These are phyloP conservation scores for Cynanchum wilfordii DNA, from an alignment of 257 asterid genomes.

Conservation along the genomic window DNA sequence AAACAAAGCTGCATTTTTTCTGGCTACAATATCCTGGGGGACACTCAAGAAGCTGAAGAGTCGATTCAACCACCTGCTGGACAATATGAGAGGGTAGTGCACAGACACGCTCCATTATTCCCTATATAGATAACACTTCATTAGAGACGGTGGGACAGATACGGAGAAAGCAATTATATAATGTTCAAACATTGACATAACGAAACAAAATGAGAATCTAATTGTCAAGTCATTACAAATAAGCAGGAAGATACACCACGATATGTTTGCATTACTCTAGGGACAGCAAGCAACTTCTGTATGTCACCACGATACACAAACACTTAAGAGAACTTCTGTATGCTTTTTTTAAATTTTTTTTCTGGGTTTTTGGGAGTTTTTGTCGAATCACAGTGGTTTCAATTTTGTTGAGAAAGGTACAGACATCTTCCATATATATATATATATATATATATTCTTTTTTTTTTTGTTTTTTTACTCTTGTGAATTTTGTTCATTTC, in stretches of 20 bases:
- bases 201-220: background rate
- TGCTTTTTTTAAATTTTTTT: background rate
- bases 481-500: background rate
- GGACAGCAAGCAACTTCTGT: slow-evolving; percentile 73
- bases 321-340: slow-evolving; percentile 80
- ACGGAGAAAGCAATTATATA: background rate
- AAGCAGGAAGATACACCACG: slow-evolving; percentile 88
- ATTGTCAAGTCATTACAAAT: slow-evolving; percentile 35
- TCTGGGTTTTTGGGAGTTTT: background rate
- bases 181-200: background rate
- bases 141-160: slow-evolving; percentile 8
- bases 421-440: too few relatives aligned
- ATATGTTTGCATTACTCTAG: slow-evolving; percentile 64
- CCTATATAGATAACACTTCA: slow-evolving; percentile 38
- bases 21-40: slow-evolving; percentile 78
- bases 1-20: slow-evolving; percentile 89
- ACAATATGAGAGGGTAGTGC: slow-evolving; percentile 81
- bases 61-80: slow-evolving; percentile 76
- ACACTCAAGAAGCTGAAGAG: slow-evolving; percentile 84
- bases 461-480: too few relatives aligned
- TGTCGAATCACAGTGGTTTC: background rate
- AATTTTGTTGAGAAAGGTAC: background rate
- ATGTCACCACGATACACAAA: slow-evolving; percentile 95
- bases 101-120: slow-evolving; percentile 98
- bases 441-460: too few relatives aligned